A percentile compares a stretch with the other conserved stretches of the same genome.
phyloP scores from a whole-genome alignment of 2,329 filamentous ascomycete species.

The Alternaria longipes region DNA sequence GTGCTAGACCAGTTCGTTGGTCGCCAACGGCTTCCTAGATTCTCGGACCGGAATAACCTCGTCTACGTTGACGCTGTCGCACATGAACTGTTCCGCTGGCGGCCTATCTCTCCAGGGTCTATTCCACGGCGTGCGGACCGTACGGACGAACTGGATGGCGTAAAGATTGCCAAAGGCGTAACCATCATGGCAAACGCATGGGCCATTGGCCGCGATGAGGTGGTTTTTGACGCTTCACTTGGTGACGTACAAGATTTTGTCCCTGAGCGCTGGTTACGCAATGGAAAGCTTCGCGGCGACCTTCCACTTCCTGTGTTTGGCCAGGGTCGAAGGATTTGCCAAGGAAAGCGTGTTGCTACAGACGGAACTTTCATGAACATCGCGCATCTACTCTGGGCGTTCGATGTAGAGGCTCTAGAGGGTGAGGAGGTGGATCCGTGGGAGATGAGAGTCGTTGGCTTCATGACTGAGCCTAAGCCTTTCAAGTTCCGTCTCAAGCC shows the following conservation, averaged over 20 bases:
- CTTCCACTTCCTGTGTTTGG: conserved; percentile 20
- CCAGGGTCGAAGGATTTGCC: conserved; percentile 19
- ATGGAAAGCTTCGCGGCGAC: conserved; percentile 15
- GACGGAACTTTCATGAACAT: conserved; percentile 20
- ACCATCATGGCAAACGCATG: conserved; percentile 22
- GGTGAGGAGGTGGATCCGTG: conserved; percentile 15
- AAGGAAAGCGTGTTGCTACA: conserved; percentile 21
- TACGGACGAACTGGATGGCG: conserved; percentile 14
- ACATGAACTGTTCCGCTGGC: conserved; percentile 20
- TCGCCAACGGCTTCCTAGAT: conserved; percentile 13
- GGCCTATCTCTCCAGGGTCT: conserved; percentile 18
- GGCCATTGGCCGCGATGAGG: conserved; percentile 20
- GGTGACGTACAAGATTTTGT: conserved; percentile 10
- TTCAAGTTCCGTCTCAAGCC: conserved; percentile 20
- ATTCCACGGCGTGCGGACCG: conserved; percentile 17
- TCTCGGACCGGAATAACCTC: conserved; percentile 10
- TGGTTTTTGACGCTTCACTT: conserved; percentile 14
- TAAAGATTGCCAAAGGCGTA: conserved; percentile 13
- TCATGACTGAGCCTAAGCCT: conserved; percentile 20
- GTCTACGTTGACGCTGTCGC: conserved; percentile 17
- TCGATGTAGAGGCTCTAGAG: conserved; percentile 11
- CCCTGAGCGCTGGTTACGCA: conserved; percentile 19
- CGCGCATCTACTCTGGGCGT: conserved; percentile 17
- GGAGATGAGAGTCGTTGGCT: conserved; percentile 18
- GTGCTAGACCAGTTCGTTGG: conserved; percentile 16